These are phyloP conservation scores for Candida ponderosae DNA, from an alignment of 805 yeast genomes.

Conservation along the genomic window DNA sequence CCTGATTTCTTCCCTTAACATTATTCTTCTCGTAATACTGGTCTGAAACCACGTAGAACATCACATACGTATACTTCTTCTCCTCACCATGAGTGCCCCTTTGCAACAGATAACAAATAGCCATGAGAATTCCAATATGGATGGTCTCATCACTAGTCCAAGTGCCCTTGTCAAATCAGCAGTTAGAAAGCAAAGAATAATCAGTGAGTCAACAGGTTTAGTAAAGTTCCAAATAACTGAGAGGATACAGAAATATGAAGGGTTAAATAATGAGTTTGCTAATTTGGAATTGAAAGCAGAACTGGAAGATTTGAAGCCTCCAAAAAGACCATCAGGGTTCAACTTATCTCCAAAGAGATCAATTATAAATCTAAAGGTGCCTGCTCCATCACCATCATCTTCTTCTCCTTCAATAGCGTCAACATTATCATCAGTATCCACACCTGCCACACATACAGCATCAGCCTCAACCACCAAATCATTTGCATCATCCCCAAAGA, in stretches of 20 bases:
- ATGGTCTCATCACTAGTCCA: not conserved
- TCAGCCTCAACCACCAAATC: no score
- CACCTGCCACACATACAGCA: not conserved
- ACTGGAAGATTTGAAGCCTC: constrained; percentile 1
- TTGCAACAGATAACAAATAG: not conserved
- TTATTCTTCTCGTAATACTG: no score
- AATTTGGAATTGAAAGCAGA: constrained; percentile 1
- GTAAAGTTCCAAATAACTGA: constrained; percentile 29
- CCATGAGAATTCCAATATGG: no score
- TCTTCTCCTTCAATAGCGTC: no score
- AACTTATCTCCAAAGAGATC: not conserved
- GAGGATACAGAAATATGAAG: not conserved
- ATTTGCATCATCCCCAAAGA: not conserved
- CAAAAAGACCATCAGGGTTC: not conserved
- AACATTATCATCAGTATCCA: no score
- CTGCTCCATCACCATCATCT: no score
- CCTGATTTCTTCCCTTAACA: no score
- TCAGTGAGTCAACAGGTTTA: constrained; percentile 45
- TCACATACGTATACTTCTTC: not conserved
- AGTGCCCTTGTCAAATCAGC: not conserved
- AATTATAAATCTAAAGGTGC: no score
- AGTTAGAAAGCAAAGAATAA: constrained; percentile 27
- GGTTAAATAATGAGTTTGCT: constrained; percentile 1
- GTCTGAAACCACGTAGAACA: no score
- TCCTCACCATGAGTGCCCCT: not conserved